Percentiles rank a stretch among this genome's conserved stretches.
Conservation (phyloP, 106 monocot genomes). For the Acorus gramineus region DNA sequence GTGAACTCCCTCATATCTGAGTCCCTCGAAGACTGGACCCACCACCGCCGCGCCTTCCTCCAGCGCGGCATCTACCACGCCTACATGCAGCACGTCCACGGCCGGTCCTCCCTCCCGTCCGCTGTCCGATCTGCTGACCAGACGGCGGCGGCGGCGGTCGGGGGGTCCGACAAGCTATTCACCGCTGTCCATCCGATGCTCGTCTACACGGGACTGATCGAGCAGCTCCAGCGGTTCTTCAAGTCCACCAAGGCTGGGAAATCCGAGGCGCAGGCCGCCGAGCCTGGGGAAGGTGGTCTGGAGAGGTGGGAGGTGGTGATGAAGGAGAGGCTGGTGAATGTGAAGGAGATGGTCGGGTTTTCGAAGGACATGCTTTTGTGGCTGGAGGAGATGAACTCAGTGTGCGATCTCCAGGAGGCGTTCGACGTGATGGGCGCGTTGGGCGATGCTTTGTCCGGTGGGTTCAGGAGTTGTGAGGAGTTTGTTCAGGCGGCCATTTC, state of each 20-base stretch:
- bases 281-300: conserved; percentile 6
- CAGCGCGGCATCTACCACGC: conserved; percentile 85
- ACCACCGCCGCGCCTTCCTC: conserved; percentile 58
- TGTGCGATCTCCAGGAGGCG: conserved; percentile 65
- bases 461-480: conserved; percentile 58
- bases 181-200: conserved; percentile 70
- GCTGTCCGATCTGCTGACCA: conserved; percentile 12
- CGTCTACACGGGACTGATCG: conserved; percentile 81
- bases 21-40: conserved; percentile 73
- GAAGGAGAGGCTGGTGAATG: conserved; percentile 74
- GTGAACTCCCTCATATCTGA: conserved; percentile 86
- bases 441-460: conserved; percentile 43
- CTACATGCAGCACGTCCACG: conserved; percentile 72
- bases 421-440: conserved; percentile 78
- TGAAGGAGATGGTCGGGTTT: conserved; percentile 87
- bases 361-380: conserved; percentile 75
- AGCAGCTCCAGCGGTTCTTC: conserved; percentile 85
- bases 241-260: conserved; percentile 29
- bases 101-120: conserved; percentile 32
- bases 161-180: conserved; percentile 41
- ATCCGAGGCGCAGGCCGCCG: not conserved
- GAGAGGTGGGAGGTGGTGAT: conserved; percentile 78
- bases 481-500: conserved; percentile 63
- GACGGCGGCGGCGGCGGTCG: conserved; percentile 14
- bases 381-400: conserved; percentile 83